Evolutionary conservation across 2,329 filamentous ascomycete species (phyloP), one percentile per base, ranked within the genome.

Genomic region (Furcasterigmium sp.): DNA sequence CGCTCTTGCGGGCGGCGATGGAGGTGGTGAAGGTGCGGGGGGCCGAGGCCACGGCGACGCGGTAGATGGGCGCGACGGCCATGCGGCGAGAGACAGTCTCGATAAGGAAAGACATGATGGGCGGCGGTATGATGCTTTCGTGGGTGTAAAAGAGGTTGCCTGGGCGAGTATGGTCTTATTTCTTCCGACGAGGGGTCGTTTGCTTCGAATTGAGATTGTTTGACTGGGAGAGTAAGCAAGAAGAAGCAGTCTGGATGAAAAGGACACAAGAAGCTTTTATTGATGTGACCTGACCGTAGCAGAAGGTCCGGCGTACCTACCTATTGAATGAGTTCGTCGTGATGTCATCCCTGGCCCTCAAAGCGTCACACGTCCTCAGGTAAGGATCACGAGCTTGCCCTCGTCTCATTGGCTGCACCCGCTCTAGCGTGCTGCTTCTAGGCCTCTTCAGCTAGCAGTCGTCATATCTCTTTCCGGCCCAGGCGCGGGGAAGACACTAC

Each of bases 91-190:
- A 46, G 50, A 67, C 54, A 46, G 63, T 57, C 56, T 73, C 60
- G 46, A 73, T 68, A 63, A 79, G 61, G 62, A 73, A 74, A 41
- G 76, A 77, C 76, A 81, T 80, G 48, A 39, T 55, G 18, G 13
- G 14, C 17, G 35, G 47, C 42, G 29, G 43, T 47, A 30, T 34
- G 46, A 15, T 32, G 30, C 21, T 30, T 39, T 23, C 7, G 15
- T 25, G 17, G 10, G 30, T 8, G 13, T 38, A 8, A 29, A 30
- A 25, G 20, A 30, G 20, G 11, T 21, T 3, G 18, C 7, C 23
- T 8, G 11, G 8, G 14, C 14, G 5, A 14, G 9, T 11, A 20
- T 14, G 26, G 15, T 30, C 3, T 32, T 30, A 15, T n/a, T 35
- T 18, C 13, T 14, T n/a, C 5, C 8, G 29, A 32, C 11, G n/a